A percentile compares a stretch with the other conserved stretches of the same genome.
These are phyloP conservation scores for Fremontodendron californicum DNA, from an alignment of 345 rosid species.

Conservation along the genomic window DNA sequence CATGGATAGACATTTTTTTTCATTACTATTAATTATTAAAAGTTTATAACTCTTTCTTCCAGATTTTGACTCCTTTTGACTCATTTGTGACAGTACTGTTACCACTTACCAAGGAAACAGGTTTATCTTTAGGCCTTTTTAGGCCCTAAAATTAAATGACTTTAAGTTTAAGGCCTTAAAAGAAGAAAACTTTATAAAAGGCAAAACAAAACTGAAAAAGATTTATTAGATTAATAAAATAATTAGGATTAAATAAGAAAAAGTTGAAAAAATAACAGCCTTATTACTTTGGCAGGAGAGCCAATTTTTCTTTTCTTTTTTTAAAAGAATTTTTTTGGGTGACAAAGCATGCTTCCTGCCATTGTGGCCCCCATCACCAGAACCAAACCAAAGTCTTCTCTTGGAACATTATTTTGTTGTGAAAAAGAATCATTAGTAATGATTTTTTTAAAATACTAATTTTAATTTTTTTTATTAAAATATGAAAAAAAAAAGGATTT, in stretches of 20 bases:
- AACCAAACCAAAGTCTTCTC: not conserved
- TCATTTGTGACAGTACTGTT: not conserved
- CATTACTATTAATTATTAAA: too few relatives aligned
- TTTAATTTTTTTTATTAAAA: too few relatives aligned
- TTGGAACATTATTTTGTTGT: too few relatives aligned
- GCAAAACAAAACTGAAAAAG: not conserved
- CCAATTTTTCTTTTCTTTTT: too few relatives aligned
- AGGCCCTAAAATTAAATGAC: not conserved
- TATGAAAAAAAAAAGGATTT: too few relatives aligned
- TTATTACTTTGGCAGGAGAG: not conserved
- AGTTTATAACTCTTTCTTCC: too few relatives aligned
- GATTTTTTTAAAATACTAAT: too few relatives aligned
- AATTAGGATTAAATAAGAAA: not conserved
- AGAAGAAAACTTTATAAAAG: slow-evolving; percentile 8
- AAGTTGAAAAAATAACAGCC: not conserved
- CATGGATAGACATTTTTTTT: too few relatives aligned
- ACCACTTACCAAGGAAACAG: not conserved
- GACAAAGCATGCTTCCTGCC: slow-evolving; percentile 24
- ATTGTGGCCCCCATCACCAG: not conserved
- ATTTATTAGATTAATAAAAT: not conserved
- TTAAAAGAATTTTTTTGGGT: too few relatives aligned
- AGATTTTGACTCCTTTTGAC: not conserved
- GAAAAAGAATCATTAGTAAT: too few relatives aligned
- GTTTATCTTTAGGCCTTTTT: not conserved
- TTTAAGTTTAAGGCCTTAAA: slow-evolving; percentile 6